A percentile compares a stretch with the other conserved stretches of the same genome.
Evolutionary conservation across 306 rosid genomes (phyloP).

Genomic region (Hippophae gyantsensis): DNA sequence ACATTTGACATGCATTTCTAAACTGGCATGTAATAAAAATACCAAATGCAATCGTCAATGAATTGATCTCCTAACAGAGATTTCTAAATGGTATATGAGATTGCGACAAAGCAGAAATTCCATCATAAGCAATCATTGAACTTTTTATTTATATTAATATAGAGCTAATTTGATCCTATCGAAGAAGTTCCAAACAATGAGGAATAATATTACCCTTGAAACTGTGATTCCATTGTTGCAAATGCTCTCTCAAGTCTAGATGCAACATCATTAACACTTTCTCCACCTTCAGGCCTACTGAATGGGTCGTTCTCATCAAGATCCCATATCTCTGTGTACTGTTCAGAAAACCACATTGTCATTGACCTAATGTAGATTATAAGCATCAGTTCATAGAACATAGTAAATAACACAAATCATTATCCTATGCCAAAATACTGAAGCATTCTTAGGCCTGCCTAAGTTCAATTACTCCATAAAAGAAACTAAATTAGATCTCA

Average conservation of each 20-base stretch:
- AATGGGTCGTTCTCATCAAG: conserved; percentile 68
- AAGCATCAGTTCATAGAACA: conserved; percentile 3
- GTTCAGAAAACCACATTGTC: conserved; percentile 9
- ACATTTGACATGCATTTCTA: too few relatives aligned
- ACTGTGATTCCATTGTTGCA: conserved; percentile 47
- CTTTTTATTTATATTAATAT: neutral
- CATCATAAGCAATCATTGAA: neutral
- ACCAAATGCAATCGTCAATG: too few relatives aligned
- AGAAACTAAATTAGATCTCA: neutral
- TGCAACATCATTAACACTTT: conserved; percentile 81
- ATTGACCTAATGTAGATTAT: conserved; percentile 8
- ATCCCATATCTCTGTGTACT: conserved; percentile 73
- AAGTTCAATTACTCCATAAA: neutral
- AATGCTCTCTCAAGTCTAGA: conserved; percentile 55
- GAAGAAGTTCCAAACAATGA: neutral
- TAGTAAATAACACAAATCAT: neutral
- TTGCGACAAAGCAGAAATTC: neutral
- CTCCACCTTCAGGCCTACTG: conserved; percentile 74
- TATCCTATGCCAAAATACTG: conserved; percentile 4
- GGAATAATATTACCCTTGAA: conserved; percentile 46
- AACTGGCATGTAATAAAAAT: too few relatives aligned
- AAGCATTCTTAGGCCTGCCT: neutral
- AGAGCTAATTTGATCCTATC: neutral
- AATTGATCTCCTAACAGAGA: too few relatives aligned
- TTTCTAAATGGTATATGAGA: too few relatives aligned